phyloP scores from a whole-genome alignment of 2,329 filamentous ascomycete species.

The Botrytis fragariae region DNA sequence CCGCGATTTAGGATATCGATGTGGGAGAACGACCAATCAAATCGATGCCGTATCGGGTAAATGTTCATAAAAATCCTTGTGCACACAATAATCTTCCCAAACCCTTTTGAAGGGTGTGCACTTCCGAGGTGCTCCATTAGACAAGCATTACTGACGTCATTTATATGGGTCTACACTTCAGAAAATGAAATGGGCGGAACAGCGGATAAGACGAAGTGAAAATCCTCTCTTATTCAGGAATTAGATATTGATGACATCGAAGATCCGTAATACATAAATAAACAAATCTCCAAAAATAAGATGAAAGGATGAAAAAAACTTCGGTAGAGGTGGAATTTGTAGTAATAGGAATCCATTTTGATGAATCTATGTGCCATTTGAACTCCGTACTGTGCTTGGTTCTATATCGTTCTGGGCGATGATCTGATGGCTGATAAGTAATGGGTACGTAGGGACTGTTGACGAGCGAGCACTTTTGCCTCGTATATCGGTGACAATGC shows the following conservation, averaged over 20 bases:
- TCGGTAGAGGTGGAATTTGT: not conserved
- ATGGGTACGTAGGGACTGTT: not conserved
- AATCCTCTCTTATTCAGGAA: not conserved
- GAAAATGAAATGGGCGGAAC: not conserved
- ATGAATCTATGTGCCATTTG: not conserved
- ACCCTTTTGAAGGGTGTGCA: not conserved
- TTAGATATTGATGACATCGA: not conserved
- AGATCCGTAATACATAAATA: not conserved
- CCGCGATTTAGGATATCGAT: not conserved
- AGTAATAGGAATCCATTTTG: not conserved
- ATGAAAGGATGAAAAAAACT: not conserved
- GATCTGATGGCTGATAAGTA: not conserved
- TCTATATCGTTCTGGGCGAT: not conserved
- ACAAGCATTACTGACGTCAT: constrained; percentile 7
- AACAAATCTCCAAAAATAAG: not conserved
- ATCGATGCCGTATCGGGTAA: not conserved
- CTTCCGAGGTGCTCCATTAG: not conserved
- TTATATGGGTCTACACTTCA: not conserved
- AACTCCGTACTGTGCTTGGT: not conserved
- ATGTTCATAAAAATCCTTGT: not conserved
- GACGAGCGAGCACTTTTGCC: not conserved
- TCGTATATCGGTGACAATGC: not conserved
- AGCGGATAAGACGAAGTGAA: not conserved
- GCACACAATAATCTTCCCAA: not conserved
- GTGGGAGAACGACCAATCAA: not conserved